Conservation (phyloP, 2,329 filamentous ascomycete genomes). For the Ophiocordyceps camponoti-leonardi region DNA sequence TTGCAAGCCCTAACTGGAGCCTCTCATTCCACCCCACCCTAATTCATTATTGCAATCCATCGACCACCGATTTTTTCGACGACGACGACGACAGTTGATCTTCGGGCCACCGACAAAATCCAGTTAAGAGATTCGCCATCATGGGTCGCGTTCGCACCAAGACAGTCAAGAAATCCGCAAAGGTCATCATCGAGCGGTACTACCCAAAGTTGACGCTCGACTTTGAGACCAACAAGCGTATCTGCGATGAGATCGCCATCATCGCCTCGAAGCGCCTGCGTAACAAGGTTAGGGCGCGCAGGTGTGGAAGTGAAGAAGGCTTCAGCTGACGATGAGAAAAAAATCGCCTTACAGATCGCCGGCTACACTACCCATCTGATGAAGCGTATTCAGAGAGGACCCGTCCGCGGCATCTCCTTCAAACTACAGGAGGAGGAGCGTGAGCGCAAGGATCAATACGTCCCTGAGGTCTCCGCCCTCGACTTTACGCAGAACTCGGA, state of each 20-base stretch:
- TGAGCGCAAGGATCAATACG: slow-evolving; percentile 99
- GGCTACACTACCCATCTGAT: slow-evolving; percentile 98
- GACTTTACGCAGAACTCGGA: slow-evolving; percentile 86
- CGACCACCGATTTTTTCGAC: background rate
- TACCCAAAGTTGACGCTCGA: slow-evolving; percentile 96
- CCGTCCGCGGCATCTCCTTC: slow-evolving; percentile 99
- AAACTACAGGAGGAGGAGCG: slow-evolving; percentile 99
- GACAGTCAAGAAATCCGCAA: slow-evolving; percentile 67
- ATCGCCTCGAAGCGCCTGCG: slow-evolving; percentile 97
- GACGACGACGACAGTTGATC: background rate
- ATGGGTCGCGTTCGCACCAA: slow-evolving; percentile 57
- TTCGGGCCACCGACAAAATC: slow-evolving; percentile 2
- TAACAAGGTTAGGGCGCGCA: slow-evolving; percentile 64
- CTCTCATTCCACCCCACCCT: background rate
- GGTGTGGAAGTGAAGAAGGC: background rate
- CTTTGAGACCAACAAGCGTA: slow-evolving; percentile 99
- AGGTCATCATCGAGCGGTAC: slow-evolving; percentile 99
- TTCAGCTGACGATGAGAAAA: slow-evolving; percentile 5
- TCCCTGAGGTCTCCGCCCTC: slow-evolving; percentile 94
- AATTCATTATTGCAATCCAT: background rate
- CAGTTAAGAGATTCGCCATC: slow-evolving; percentile 35
- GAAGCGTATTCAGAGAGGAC: slow-evolving; percentile 99
- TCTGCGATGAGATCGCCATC: slow-evolving; percentile 99
- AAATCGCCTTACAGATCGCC: slow-evolving; percentile 50
- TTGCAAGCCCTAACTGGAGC: background rate